Percentiles rank a stretch among this genome's conserved stretches.
Conservation (phyloP, 306 rosid genomes). For the Vicia faba region DNA sequence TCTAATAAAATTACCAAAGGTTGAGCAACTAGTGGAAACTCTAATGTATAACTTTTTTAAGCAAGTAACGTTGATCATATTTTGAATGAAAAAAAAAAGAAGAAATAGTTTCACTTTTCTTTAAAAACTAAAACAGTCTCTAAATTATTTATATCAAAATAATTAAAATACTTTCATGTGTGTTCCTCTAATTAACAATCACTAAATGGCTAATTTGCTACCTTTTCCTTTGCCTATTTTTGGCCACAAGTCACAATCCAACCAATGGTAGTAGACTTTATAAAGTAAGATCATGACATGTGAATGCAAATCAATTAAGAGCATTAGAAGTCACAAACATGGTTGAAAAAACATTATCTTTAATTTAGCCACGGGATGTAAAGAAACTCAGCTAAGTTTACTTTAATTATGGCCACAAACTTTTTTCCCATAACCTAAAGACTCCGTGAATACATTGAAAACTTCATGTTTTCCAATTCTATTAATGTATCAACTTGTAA, state of each 20-base stretch:
- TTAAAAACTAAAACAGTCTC: no score
- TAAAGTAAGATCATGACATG: neutral
- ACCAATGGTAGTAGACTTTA: conserved; percentile 10
- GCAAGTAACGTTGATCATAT: no score
- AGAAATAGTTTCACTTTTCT: no score
- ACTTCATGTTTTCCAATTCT: conserved; percentile 4
- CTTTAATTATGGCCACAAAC: conserved; percentile 37
- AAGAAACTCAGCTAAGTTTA: conserved; percentile 14
- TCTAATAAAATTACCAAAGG: no score
- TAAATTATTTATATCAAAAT: no score
- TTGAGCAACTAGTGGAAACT: no score
- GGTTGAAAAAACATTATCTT: conserved; percentile 32
- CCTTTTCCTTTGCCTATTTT: conserved; percentile 6
- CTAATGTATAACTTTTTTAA: no score
- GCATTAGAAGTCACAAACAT: conserved; percentile 35
- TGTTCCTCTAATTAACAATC: neutral
- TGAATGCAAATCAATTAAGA: neutral
- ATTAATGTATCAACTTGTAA: neutral
- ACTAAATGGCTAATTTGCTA: neutral
- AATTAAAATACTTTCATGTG: no score
- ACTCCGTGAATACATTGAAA: conserved; percentile 52
- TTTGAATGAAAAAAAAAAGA: no score
- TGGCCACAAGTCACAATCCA: conserved; percentile 36
- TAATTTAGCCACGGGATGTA: conserved; percentile 30
- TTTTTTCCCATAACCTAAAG: conserved; percentile 25